These are phyloP conservation scores for Sporisorium exsertum DNA, from an alignment of 1,284 basidiomycete species.

Conservation along the genomic window DNA sequence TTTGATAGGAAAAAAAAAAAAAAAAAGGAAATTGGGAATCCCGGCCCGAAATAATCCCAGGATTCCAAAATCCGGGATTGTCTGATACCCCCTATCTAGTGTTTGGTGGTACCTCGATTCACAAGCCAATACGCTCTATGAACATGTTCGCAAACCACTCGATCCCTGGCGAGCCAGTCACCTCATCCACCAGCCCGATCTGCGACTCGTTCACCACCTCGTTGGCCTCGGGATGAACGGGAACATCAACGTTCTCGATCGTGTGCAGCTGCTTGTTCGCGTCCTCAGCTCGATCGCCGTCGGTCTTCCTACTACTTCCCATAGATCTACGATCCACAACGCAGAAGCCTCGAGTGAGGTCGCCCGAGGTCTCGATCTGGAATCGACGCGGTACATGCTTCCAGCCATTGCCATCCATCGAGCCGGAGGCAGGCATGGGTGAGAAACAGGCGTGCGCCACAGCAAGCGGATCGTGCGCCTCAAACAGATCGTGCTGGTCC, in stretches of 20 bases:
- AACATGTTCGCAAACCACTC: constrained; percentile 58
- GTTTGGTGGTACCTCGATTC: too few species aligned
- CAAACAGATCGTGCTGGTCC: constrained; percentile 56
- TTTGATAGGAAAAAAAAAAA: too few species aligned
- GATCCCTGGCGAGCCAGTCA: constrained; percentile 52
- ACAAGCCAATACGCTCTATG: constrained; percentile 44
- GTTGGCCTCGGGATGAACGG: constrained; percentile 8
- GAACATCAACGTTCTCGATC: constrained; percentile 33
- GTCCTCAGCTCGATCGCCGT: constrained; percentile 41
- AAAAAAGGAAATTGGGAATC: too few species aligned
- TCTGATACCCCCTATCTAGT: too few species aligned
- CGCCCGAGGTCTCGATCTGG: constrained; percentile 60
- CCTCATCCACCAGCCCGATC: constrained; percentile 46
- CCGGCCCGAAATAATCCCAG: too few species aligned
- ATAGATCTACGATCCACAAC: constrained; percentile 56
- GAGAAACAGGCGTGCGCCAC: constrained; percentile 62
- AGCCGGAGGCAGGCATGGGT: constrained; percentile 15
- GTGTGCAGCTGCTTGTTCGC: constrained; percentile 17
- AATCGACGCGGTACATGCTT: constrained; percentile 39
- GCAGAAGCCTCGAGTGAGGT: constrained; percentile 61
- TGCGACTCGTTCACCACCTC: constrained; percentile 14
- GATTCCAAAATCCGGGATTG: too few species aligned
- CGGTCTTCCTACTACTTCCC: constrained; percentile 44
- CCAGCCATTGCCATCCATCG: constrained; percentile 37
- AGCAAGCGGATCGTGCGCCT: constrained; percentile 66